Percentiles rank a stretch among this genome's conserved stretches.
These are phyloP conservation scores for Panus rudis DNA, from an alignment of 768 basidiomycete genomes.

Conservation along the genomic window DNA sequence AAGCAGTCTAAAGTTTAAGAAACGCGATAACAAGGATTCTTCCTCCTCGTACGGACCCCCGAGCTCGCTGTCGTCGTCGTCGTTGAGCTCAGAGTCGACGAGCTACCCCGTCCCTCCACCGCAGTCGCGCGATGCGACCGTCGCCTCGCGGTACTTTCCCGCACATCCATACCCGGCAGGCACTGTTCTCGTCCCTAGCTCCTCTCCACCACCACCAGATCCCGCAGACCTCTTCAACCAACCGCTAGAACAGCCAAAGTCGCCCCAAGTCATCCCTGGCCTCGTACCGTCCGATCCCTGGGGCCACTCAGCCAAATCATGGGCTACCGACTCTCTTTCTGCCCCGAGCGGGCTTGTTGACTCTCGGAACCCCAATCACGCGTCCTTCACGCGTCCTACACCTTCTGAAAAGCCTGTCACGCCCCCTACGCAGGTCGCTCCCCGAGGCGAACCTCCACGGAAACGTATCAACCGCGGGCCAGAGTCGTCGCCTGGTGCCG, in stretches of 20 bases:
- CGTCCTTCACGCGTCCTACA: slow-evolving; percentile 45
- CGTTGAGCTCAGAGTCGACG: slow-evolving; percentile 11
- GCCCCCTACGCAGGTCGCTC: slow-evolving; percentile 31
- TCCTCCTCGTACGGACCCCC: slow-evolving; percentile 10
- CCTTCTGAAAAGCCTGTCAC: slow-evolving; percentile 31
- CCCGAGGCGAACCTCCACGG: slow-evolving; percentile 59
- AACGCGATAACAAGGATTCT: slow-evolving; percentile 27
- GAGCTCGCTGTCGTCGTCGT: slow-evolving; percentile 17
- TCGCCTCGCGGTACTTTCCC: slow-evolving; percentile 54
- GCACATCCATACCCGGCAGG: slow-evolving; percentile 40
- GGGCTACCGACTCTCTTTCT: slow-evolving; percentile 44
- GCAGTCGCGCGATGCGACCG: slow-evolving; percentile 75
- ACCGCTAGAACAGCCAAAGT: slow-evolving; percentile 28
- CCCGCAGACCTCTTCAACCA: slow-evolving; percentile 32
- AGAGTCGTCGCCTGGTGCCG: slow-evolving; percentile 21
- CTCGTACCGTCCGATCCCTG: slow-evolving; percentile 31
- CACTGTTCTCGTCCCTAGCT: slow-evolving; percentile 68
- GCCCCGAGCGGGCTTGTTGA: slow-evolving; percentile 53
- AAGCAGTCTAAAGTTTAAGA: slow-evolving; percentile 42
- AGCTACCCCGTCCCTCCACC: slow-evolving; percentile 35
- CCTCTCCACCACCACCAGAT: slow-evolving; percentile 53
- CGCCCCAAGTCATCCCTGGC: slow-evolving; percentile 38
- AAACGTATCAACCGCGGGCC: slow-evolving; percentile 60
- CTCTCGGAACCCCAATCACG: slow-evolving; percentile 35
- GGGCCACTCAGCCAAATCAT: slow-evolving; percentile 23